Evolutionary conservation across 208 protist species (phyloP), one percentile per base, ranked within the genome.

Genomic region (Crithidia fasciculata): DNA sequence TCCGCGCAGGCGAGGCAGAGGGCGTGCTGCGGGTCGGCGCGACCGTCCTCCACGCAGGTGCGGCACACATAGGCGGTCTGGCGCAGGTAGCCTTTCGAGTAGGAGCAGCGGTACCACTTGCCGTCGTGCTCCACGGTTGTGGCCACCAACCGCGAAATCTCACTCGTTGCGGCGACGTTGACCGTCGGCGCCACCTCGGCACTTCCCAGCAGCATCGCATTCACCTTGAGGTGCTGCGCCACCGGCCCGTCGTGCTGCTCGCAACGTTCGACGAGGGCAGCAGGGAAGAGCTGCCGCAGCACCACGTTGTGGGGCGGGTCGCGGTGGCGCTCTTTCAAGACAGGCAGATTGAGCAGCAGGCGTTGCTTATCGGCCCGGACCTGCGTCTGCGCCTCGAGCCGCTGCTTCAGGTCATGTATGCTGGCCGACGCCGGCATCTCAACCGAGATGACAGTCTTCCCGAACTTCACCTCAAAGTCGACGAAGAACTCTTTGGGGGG

Each of bases 41-140:
- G 60, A 12, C 84, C 88, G 36, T 76, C 80, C 7, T 86, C 59
- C 10, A 94, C 52, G 74, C 91, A 96, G 9, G 91, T 96, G 57
- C 88, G 86, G 72, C 91, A 96, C 18, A 96, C 74, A 71, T 90
- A 94, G 18, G 91, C 91, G 2, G 82, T 86, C 67, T 96, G 91
- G 15, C 81, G 83, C 53, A 83, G 78, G 57, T 96, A 96, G 0
- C 91, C 91, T 49, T 83, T 83, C 18, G 69, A 69, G 76, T 94
- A 96, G 57, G 78, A 91, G 76, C 91, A 96, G 16, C 85, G 87
- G 47, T 85, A 93, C 91, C 85, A 92, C 61, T 77, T 71, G 37
- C 82, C 81, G 44, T 84, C 84, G 53, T 86, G 70, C 79, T 94
- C 87, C 57, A 94, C 65, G 12, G 87, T 93, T 0, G 82, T 92